phyloP scores from a whole-genome alignment of 192 early-diverging fungal genomes.

The Gryganskiella cystojenkinii region DNA sequence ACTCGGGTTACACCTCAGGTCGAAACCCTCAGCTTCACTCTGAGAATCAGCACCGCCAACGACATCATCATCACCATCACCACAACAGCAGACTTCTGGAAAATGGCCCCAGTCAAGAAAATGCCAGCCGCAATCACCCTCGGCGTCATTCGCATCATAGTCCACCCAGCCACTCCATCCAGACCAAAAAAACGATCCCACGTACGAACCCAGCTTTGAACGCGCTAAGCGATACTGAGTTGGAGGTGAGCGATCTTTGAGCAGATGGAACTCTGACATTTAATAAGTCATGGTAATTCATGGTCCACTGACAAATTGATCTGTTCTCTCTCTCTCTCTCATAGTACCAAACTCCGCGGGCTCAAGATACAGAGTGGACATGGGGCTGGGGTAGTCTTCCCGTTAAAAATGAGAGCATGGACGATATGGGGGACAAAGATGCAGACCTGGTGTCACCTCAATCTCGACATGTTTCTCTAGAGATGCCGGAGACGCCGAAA shows the following conservation, averaged over 20 bases:
- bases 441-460: background rate
- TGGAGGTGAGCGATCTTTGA: constrained; percentile 51
- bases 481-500: constrained; percentile 12
- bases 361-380: constrained; percentile 60
- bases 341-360: constrained; percentile 39
- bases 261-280: background rate
- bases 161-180: background rate
- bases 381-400: constrained; percentile 83
- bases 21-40: background rate
- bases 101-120: no score
- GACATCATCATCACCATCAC: constrained; percentile 7
- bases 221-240: constrained; percentile 68
- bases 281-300: background rate
- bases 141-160: constrained; percentile 11
- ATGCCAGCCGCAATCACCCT: background rate
- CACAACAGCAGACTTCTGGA: background rate
- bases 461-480: constrained; percentile 15
- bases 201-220: constrained; percentile 21
- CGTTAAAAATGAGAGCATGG: constrained; percentile 51
- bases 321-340: background rate
- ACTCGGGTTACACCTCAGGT: background rate
- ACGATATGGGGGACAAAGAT: constrained; percentile 10
- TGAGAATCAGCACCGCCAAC: background rate
- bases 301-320: background rate
- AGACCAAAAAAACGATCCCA: constrained; percentile 1